Evolutionary conservation across 139 green algal genomes (phyloP).

Genomic region (Chlorella sp.): DNA sequence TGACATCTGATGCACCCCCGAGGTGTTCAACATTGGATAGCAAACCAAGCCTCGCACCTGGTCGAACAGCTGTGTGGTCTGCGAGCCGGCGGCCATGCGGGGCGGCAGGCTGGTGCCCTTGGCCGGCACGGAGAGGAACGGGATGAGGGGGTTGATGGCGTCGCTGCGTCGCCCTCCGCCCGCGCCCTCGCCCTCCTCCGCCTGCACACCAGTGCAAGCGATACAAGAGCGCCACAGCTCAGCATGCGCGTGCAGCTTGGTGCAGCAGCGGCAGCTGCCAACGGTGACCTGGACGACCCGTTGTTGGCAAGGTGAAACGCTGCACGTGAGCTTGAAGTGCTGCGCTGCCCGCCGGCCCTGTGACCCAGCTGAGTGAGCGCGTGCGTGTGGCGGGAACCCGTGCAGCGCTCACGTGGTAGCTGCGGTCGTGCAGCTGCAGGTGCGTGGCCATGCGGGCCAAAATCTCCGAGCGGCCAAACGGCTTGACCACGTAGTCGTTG

Average conservation of each 20-base stretch:
- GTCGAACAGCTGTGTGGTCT: not conserved
- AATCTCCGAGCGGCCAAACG: constrained; percentile 47
- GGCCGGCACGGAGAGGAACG: not conserved
- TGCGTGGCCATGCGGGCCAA: constrained; percentile 57
- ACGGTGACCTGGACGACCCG: not conserved
- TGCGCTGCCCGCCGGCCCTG: not conserved
- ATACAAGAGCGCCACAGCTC: too few relatives aligned
- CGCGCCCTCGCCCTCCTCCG: not conserved
- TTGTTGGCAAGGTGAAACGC: not conserved
- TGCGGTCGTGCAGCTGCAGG: constrained; percentile 34
- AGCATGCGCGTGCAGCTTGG: not conserved
- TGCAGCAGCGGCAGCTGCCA: not conserved
- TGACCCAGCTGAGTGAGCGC: not conserved
- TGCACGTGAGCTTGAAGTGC: not conserved
- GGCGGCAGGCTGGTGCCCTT: not conserved
- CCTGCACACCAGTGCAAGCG: too few relatives aligned
- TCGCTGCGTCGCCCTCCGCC: not conserved
- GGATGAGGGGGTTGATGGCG: not conserved
- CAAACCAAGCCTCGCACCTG: not conserved
- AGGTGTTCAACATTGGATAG: too few relatives aligned
- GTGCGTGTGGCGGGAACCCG: too few relatives aligned
- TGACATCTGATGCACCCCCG: too few relatives aligned
- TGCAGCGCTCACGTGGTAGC: not conserved
- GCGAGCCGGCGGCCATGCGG: not conserved
- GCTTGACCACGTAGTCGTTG: constrained; percentile 48